Evolutionary conservation across 2,329 filamentous ascomycete species (phyloP).

Genomic region (Blastomyces silverae): DNA sequence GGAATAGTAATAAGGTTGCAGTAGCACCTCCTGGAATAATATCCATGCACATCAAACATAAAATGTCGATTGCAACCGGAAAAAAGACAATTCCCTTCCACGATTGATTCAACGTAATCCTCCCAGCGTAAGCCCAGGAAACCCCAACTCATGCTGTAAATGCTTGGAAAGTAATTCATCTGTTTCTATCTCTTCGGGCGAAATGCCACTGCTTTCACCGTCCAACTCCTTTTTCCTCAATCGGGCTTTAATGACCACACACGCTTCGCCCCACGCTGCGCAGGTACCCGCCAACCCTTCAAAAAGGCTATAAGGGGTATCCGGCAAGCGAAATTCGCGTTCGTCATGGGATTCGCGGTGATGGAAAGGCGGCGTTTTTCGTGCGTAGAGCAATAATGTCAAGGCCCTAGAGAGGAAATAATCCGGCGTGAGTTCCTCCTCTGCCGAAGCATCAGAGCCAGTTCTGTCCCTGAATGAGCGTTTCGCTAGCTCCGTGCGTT

Average conservation of each 20-base stretch:
- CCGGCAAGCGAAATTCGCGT: constrained; percentile 36
- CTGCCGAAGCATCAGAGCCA: constrained; percentile 10
- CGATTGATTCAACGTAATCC: neutral
- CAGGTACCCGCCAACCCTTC: constrained; percentile 38
- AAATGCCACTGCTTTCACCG: neutral
- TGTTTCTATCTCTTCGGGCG: constrained; percentile 9
- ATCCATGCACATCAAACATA: neutral
- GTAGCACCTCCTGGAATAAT: neutral
- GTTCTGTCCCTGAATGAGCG: constrained; percentile 23
- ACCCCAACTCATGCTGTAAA: constrained; percentile 4
- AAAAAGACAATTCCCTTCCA: neutral
- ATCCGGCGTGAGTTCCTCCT: constrained; percentile 28
- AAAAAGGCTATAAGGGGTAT: constrained; percentile 36
- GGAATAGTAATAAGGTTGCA: neutral
- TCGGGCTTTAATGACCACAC: constrained; percentile 31
- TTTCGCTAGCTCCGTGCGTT: constrained; percentile 24
- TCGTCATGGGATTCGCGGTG: constrained; percentile 20
- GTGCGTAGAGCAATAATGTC: constrained; percentile 34
- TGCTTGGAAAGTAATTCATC: constrained; percentile 10
- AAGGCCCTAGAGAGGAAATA: constrained; percentile 37
- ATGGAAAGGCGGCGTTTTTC: constrained; percentile 35
- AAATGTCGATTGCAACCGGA: neutral
- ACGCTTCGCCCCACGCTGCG: constrained; percentile 40
- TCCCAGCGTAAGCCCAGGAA: constrained; percentile 11
- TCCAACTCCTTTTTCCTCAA: constrained; percentile 31